Conservation (phyloP, 495 filamentous ascomycete genomes). For the Penicillium manginii region DNA sequence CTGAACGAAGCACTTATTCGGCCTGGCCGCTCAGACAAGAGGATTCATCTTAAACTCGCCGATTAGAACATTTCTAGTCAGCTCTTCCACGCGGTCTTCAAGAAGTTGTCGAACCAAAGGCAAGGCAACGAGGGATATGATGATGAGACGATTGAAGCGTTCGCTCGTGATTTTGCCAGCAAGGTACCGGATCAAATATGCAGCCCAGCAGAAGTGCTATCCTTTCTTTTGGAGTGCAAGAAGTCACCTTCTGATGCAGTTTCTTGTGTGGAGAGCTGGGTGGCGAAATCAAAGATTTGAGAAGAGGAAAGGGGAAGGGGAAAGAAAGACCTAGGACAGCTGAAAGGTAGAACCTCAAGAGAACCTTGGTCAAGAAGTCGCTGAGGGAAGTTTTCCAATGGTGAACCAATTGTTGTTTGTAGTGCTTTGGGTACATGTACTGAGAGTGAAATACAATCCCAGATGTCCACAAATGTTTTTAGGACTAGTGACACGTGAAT, state of each 20-base stretch:
- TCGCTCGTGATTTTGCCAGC: slow-evolving; percentile 18
- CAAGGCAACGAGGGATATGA: slow-evolving; percentile 11
- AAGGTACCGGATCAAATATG: slow-evolving; percentile 23
- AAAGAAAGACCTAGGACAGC: background rate
- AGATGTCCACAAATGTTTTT: no score
- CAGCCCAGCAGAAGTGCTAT: slow-evolving; percentile 23
- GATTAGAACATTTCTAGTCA: slow-evolving; percentile 19
- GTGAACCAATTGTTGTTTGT: slow-evolving; percentile 5
- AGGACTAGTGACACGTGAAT: no score
- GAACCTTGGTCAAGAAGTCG: slow-evolving; percentile 2
- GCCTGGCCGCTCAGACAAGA: slow-evolving; percentile 56
- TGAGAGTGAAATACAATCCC: no score
- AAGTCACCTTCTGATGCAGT: slow-evolving; percentile 19
- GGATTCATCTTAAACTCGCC: slow-evolving; percentile 20
- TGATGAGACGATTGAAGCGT: slow-evolving; percentile 8
- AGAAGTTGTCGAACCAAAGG: slow-evolving; percentile 8
- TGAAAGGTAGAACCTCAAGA: slow-evolving; percentile 2
- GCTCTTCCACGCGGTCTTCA: slow-evolving; percentile 19
- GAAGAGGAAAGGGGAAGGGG: background rate
- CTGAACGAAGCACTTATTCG: slow-evolving; percentile 69
- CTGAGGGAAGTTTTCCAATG: background rate
- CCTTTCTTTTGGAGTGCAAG: slow-evolving; percentile 22
- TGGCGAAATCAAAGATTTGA: slow-evolving; percentile 14
- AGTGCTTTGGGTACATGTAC: no score
- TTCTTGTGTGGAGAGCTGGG: slow-evolving; percentile 18